Evolutionary conservation across 768 basidiomycete species (phyloP), one percentile per base, ranked within the genome.

Genomic region (Paxillus rubicundulus): DNA sequence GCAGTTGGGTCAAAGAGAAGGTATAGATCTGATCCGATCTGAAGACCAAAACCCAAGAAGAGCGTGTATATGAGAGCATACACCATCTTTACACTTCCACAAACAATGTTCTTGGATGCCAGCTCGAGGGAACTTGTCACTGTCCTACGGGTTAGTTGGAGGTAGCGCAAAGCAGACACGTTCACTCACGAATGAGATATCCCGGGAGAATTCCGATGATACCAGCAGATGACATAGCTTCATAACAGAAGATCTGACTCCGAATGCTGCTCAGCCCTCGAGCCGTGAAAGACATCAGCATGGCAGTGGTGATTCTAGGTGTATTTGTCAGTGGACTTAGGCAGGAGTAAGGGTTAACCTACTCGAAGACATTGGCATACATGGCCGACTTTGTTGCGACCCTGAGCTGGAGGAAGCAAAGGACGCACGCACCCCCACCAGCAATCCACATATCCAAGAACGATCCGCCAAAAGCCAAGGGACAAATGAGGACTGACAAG

Each of bases 351-450:
- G 48, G 49, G 28, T 21, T 32, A 49, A 38, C 44, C 68, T 63
- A 93, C 93, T 96, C 93, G 58, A 93, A 95, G 47, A 95, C 90
- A 61, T 92, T 93, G 43, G 90, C 88, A 65, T 92, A 93, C 64
- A 93, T 75, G 0, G 85, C 76, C 62, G 85, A 91, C 69, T 86
- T 88, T 38, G 80, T 74, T 14, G 88, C 90, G 14, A 90, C 82
- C 47, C 74, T 77, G 28, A 91, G 80, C 59, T 92, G 89, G 54
- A 94, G 76, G 61, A 81, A 77, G 43, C 80, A 79, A 44, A 94
- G 72, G 45, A 87, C 63, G 41, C 85, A 81, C 0, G 88, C 91
- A 18, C 85, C 81, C 2, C 68, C 58, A 9, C 87, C 91, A 9
- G 88, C 79, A n/a, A 91, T 71, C 80, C 85, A 87, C 85, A 92